A percentile compares a stretch with the other conserved stretches of the same genome.
These are phyloP conservation scores for Pleoardoris graminearum DNA, from an alignment of 2,329 filamentous ascomycete species.

Conservation along the genomic window DNA sequence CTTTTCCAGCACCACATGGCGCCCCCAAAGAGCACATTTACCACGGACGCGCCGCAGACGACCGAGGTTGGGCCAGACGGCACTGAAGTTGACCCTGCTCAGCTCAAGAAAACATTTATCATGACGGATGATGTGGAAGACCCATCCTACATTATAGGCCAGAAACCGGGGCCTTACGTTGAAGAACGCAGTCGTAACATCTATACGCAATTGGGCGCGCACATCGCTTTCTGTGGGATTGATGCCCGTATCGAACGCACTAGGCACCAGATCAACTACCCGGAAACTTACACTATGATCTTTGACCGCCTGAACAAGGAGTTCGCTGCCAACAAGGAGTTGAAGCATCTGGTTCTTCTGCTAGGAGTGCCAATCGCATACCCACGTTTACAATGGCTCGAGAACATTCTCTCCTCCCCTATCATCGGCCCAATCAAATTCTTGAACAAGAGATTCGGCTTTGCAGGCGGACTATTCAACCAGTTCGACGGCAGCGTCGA, in stretches of 20 bases:
- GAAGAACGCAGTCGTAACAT: slow-evolving; percentile 64
- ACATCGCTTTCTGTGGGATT: slow-evolving; percentile 66
- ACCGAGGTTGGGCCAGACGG: slow-evolving; percentile 54
- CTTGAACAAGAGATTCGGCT: slow-evolving; percentile 84
- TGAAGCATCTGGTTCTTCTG: slow-evolving; percentile 66
- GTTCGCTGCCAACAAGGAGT: slow-evolving; percentile 56
- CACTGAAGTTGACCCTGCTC: slow-evolving; percentile 65
- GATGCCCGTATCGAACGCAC: slow-evolving; percentile 74
- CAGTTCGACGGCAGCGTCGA: slow-evolving; percentile 80
- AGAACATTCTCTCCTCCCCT: slow-evolving; percentile 86
- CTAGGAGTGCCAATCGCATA: slow-evolving; percentile 73
- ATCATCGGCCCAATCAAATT: slow-evolving; percentile 87
- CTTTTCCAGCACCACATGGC: slow-evolving; percentile 77
- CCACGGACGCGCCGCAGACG: slow-evolving; percentile 68
- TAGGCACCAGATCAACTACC: slow-evolving; percentile 89
- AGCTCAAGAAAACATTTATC: slow-evolving; percentile 76
- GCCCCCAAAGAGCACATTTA: slow-evolving; percentile 83
- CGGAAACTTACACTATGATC: slow-evolving; percentile 64
- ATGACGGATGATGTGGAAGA: slow-evolving; percentile 61
- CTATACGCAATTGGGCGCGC: slow-evolving; percentile 65
- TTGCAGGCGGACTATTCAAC: slow-evolving; percentile 87
- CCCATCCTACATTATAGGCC: slow-evolving; percentile 76
- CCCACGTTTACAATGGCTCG: slow-evolving; percentile 87
- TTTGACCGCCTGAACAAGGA: slow-evolving; percentile 60
- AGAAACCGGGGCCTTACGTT: slow-evolving; percentile 69